Base-by-base conservation (phyloP, 306 rosid species). In the Lupinus albus region DNA sequence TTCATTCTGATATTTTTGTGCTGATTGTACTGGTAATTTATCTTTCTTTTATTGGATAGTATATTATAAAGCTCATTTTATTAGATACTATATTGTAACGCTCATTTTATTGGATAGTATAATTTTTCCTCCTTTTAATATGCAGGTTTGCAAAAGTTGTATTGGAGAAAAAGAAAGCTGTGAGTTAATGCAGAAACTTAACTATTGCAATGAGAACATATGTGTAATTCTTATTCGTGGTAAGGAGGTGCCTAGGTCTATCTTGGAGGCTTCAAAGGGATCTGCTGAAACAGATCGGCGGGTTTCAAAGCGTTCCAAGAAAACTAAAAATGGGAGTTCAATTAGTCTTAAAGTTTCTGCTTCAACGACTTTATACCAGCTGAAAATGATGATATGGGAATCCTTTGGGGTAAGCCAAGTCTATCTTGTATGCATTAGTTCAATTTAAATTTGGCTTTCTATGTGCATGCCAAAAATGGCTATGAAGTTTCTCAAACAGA, bases 321-420 rank as follows among this genome's bases (percentile, higher is more conserved):
- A 84, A 87, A 86, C 93, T 50, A 89, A 75, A 72, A 81, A 80
- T 54, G 96, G 95, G 47, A 83, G 84, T 83, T 84, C 86, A 67
- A 75, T 86, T 36, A 87, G 69, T 82, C 80, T 92, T 2, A 87
- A 84, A 78, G 98, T 89, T 67, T 92, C 98, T 71, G 95, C 95
- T 78, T 83, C 96, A 54, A 92, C 98, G 32, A 59, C 98, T 3
- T 36, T 92, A 47, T 89, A 89, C 87, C 96, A 92, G 78, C 80
- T 92, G 74, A 92, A 92, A 68, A 89, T 92, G 98, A 92, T 92
- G 96, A 88, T 92, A 83, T 92, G 98, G 98, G 96, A 92, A 79
- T 86, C 95, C 58, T 92, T 92, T 82, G 98, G 98, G 89, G 98
- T 92, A 89, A 59, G 82, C 67, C 56, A 45, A 69, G 52, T 71